Base-by-base conservation (phyloP, 2,329 filamentous ascomycete genomes). In the Aspergillus floridensis region DNA sequence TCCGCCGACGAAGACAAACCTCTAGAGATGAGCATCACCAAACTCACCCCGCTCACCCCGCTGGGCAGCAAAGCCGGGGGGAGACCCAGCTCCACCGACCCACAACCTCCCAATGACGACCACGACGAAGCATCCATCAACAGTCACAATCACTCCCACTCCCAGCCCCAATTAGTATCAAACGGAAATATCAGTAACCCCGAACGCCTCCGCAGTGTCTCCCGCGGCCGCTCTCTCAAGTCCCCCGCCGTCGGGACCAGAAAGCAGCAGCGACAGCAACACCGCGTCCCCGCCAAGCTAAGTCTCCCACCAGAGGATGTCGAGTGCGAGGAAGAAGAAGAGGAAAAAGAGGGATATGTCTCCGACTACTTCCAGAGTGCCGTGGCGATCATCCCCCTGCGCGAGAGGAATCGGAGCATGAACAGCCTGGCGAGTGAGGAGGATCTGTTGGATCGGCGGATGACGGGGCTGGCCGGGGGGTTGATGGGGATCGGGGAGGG, bases 1-100 rank as follows among this genome's bases (percentile, higher is more conserved):
- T 89, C 87, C 11, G 90, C 87, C 0, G 91, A 95, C 35, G 92
- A 96, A 63, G 92, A 96, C 55, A 78, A 81, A 21, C 90, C 91
- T 3, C 74, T 97, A 10, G 93, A 96, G 75, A 96, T 96, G 80
- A 87, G 84, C 66, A 85, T 88, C 80, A 84, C 63, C 29, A 73
- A 64, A 32, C 59, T 74, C 50, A 68, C 66, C 1, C 66, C 72
- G 6, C 35, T 70, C 31, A 56, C 53, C 10, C 52, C 59, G 5
- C 16, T 44, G 19, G 44, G 22, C 31, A 53, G 32, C 32, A 53
- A 46, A 51, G 14, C n/a, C 21, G 3, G 21, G 32, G 16, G 22
- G 32, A 11, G 19, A 16, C 29, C 19, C 19, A 5, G 29, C 7
- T 5, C 12, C 32, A 35, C 11, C 11, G 14, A 12, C 32, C 11